phyloP scores from a whole-genome alignment of 768 basidiomycete genomes.

The Leccinum fibrillosum region DNA sequence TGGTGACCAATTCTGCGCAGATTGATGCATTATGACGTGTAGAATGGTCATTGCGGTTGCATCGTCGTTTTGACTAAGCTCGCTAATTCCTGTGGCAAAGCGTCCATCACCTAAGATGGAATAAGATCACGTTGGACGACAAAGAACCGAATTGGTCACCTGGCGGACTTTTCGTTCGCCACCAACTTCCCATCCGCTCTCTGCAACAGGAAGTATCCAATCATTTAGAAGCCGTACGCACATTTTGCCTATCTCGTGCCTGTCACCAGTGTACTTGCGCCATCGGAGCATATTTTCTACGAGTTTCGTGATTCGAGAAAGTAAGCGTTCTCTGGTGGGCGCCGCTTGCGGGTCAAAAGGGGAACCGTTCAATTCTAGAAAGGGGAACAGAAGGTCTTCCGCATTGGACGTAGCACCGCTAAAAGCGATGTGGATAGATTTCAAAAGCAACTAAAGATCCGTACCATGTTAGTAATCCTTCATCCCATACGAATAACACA shows the following conservation, averaged over 20 bases:
- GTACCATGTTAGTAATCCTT: constrained; percentile 7
- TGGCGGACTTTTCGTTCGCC: constrained; percentile 61
- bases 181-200: constrained; percentile 85
- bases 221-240: constrained; percentile 54
- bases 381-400: constrained; percentile 48
- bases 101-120: constrained; percentile 19
- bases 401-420: constrained; percentile 52
- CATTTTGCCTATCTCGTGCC: constrained; percentile 52
- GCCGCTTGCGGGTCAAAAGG: constrained; percentile 76
- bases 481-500: not conserved
- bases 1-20: not conserved
- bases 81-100: constrained; percentile 26
- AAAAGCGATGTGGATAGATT: constrained; percentile 51
- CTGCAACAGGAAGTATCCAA: constrained; percentile 62
- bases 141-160: constrained; percentile 38
- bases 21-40: constrained; percentile 10
- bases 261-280: constrained; percentile 68
- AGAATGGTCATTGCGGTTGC: constrained; percentile 3
- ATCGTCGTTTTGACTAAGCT: constrained; percentile 17
- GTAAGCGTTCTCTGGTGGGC: constrained; percentile 66
- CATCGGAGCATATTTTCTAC: constrained; percentile 70
- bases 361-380: constrained; percentile 39
- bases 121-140: constrained; percentile 5
- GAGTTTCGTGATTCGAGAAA: constrained; percentile 67
- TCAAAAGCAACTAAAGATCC: constrained; percentile 49